A percentile compares a stretch with the other conserved stretches of the same genome.
Evolutionary conservation across 257 asterid genomes (phyloP).

Genomic region (Nicotiana otophora): DNA sequence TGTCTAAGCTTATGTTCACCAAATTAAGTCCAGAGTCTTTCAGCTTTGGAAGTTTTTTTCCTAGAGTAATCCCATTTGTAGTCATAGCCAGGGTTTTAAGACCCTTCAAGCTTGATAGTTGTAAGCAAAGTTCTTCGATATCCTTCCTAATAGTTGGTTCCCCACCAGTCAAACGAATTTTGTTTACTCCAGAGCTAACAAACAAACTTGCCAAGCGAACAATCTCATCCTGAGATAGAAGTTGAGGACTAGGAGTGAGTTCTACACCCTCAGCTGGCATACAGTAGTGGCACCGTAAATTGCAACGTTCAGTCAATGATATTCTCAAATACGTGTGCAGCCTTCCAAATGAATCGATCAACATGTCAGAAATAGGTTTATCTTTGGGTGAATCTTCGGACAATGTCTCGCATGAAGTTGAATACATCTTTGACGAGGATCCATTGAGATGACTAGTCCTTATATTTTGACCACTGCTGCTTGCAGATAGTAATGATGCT

Average conservation of each 20-base stretch:
- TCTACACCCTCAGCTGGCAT: constrained; percentile 98
- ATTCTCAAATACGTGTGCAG: constrained; percentile 83
- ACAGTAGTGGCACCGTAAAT: constrained; percentile 89
- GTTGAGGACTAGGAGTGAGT: constrained; percentile 64
- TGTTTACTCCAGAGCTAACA: constrained; percentile 83
- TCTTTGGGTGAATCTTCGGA: constrained; percentile 36
- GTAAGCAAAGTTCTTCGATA: constrained; percentile 74
- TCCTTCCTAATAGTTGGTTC: constrained; percentile 87
- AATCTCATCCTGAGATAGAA: constrained; percentile 64
- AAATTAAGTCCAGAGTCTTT: constrained; percentile 75
- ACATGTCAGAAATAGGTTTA: constrained; percentile 49
- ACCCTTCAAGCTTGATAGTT: constrained; percentile 63
- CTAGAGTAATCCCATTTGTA: constrained; percentile 77
- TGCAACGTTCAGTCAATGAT: constrained; percentile 91
- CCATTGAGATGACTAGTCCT: constrained; percentile 21
- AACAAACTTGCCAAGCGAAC: constrained; percentile 68
- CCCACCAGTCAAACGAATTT: constrained; percentile 95
- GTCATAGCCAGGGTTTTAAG: constrained; percentile 82
- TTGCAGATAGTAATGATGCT: constrained; percentile 24
- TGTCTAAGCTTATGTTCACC: constrained; percentile 89
- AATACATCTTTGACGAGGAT: constrained; percentile 27
- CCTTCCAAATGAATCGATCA: constrained; percentile 90
- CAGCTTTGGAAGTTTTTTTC: constrained; percentile 68
- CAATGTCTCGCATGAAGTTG: constrained; percentile 48
- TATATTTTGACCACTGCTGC: constrained; percentile 20